A percentile compares a stretch with the other conserved stretches of the same genome.
These are phyloP conservation scores for Cubamyces sp. DNA, from an alignment of 768 basidiomycete species.

Conservation along the genomic window DNA sequence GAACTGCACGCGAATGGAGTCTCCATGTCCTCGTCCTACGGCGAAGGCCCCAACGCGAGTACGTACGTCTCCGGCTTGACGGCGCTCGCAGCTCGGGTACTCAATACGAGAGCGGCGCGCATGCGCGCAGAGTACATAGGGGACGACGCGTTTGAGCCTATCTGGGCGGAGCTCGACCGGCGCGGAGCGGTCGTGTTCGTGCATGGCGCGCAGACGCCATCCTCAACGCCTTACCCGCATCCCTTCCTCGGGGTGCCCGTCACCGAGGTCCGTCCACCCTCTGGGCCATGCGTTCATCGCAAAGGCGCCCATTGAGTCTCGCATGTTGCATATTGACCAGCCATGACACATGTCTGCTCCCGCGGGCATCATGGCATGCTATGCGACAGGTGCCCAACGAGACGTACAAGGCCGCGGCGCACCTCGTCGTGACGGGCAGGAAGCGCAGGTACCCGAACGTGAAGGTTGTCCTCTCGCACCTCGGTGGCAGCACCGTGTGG, in stretches of 20 bases:
- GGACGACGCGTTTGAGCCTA: constrained; percentile 59
- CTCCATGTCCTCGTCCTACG: constrained; percentile 68
- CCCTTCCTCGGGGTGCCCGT: constrained; percentile 69
- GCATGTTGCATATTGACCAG: no score
- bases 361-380: no score
- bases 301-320: no score
- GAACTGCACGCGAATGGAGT: constrained; percentile 65
- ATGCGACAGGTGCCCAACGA: constrained; percentile 70
- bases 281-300: no score
- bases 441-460: constrained; percentile 63
- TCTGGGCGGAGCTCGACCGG: constrained; percentile 69
- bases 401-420: constrained; percentile 79
- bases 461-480: constrained; percentile 71
- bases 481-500: constrained; percentile 69
- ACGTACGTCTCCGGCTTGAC: constrained; percentile 19
- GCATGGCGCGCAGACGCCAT: constrained; percentile 70
- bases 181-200: constrained; percentile 67
- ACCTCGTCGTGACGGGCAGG: constrained; percentile 71
- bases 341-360: no score
- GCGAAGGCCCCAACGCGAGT: constrained; percentile 58
- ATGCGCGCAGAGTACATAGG: constrained; percentile 64
- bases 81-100: neutral
- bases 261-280: constrained; percentile 51
- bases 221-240: constrained; percentile 66
- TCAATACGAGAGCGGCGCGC: neutral